phyloP scores from a whole-genome alignment of 345 rosid species.

The Moringa oleifera region DNA sequence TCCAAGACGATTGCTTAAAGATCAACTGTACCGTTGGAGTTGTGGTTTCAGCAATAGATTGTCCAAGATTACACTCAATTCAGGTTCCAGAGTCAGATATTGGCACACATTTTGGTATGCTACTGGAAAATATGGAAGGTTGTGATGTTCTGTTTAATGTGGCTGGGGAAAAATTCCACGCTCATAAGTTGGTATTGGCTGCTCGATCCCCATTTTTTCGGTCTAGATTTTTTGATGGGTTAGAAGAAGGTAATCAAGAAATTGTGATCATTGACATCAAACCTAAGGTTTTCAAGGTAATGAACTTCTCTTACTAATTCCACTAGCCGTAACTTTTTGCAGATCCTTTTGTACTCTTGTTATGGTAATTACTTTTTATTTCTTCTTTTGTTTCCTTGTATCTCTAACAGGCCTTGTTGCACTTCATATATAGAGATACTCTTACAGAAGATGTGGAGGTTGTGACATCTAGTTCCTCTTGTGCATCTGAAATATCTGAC shows the following conservation, averaged over 20 bases:
- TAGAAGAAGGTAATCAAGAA: conserved; percentile 53
- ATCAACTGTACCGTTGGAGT: conserved; percentile 92
- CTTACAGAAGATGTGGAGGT: conserved; percentile 65
- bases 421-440: conserved; percentile 72
- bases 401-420: conserved; percentile 65
- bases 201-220: conserved; percentile 85
- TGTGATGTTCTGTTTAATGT: conserved; percentile 75
- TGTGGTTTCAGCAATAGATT: conserved; percentile 80
- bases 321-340: too few species aligned
- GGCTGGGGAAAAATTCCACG: conserved; percentile 64
- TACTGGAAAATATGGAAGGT: conserved; percentile 78
- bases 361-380: neutral
- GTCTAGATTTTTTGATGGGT: conserved; percentile 50
- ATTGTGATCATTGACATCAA: conserved; percentile 64
- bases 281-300: conserved; percentile 85
- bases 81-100: conserved; percentile 89
- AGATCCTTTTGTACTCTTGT: conserved; percentile 8
- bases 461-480: conserved; percentile 43
- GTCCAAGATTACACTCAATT: conserved; percentile 69
- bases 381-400: conserved; percentile 4
- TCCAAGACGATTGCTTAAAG: conserved; percentile 84
- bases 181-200: conserved; percentile 79
- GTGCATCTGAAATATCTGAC: conserved; percentile 45
- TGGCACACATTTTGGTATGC: conserved; percentile 68
- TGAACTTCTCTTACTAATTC: too few species aligned